Base-by-base conservation (phyloP, 176 grass and related monocot species). In the Rhipidocladum racemiflorum region DNA sequence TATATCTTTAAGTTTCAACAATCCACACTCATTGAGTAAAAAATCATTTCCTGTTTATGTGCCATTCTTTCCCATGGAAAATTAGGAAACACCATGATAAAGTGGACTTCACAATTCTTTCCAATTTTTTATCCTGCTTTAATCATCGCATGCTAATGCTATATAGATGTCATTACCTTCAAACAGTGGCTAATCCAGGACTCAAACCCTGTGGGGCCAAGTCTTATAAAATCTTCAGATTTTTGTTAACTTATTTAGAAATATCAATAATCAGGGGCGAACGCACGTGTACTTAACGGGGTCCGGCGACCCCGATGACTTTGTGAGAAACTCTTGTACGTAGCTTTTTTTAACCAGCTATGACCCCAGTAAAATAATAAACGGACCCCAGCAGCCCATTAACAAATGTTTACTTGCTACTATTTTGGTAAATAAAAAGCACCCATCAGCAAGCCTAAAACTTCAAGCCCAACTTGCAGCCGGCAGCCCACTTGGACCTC, bases 111-210 rank as follows among this genome's bases (percentile, higher is more conserved):
- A 76, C 35, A 74, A 28, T 21, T 42, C 35, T 64, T 39, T 75
- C 1, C 55, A 78, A 1, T n/a, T 71, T 68, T 69, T 72, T 8
- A 76, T 20, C 29, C 11, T 59, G 38, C 54, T 66, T 65, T 84
- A 84, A 49, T 39, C 68, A 61, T 82, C 7, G 6, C 29, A 40
- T 82, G 20, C 16, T 51, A 88, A 63, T 83, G 18, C 21, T 53
- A 71, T 16, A 70, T n/a, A 32, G 43, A 38, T 87, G 32, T 69
- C 63, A 24, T 63, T 23, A 34, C 27, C 23, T 56, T n/a, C 21
- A 56, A 56, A n/a, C 53, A 56, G 53, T 9, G 9, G 24, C 11
- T 28, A 25, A 61, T 61, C 25, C 57, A 61, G 24, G 25, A 61
- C 57, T 61, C 25, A 27, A 28, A 28, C 57, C 11, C 25, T 14